Evolutionary conservation across 306 rosid genomes (phyloP).

Genomic region (Styphnolobium japonicum): DNA sequence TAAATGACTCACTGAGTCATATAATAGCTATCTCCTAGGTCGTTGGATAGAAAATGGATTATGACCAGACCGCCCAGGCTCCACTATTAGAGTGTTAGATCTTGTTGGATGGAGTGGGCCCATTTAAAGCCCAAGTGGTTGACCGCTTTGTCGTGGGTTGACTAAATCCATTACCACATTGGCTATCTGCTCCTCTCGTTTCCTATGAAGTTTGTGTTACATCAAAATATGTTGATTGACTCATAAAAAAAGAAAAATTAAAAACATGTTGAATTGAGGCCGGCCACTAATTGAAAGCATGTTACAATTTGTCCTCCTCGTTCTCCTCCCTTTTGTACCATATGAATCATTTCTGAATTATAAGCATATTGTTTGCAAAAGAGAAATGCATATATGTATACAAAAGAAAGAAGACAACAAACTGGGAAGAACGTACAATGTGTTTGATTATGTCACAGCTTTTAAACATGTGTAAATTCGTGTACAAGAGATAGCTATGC

Average conservation of each 20-base stretch:
- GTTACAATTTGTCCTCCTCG: not conserved
- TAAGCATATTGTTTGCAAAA: not conserved
- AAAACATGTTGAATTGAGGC: conserved; percentile 16
- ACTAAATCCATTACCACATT: conserved; percentile 20
- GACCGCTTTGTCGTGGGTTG: conserved; percentile 27
- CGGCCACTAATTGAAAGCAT: not conserved
- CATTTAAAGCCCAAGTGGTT: conserved; percentile 38
- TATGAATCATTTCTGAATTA: not conserved
- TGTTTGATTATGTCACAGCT: not conserved
- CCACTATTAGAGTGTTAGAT: not conserved
- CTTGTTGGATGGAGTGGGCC: not conserved
- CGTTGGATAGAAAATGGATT: conserved; percentile 26
- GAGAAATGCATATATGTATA: not conserved
- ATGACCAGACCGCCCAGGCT: conserved; percentile 2
- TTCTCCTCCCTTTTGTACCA: not conserved
- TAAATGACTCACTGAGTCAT: conserved; percentile 7
- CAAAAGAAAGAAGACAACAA: not conserved
- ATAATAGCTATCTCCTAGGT: not conserved
- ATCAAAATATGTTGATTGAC: not conserved
- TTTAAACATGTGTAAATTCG: not conserved
- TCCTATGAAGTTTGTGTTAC: conserved; percentile 12
- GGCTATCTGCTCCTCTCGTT: not conserved
- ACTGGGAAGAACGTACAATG: no score
- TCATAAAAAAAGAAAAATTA: not conserved
- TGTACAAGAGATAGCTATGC: not conserved